Evolutionary conservation across 176 grass and related monocot genomes (phyloP), one percentile per base, ranked within the genome.

Genomic region (Aegilops sharonensis): DNA sequence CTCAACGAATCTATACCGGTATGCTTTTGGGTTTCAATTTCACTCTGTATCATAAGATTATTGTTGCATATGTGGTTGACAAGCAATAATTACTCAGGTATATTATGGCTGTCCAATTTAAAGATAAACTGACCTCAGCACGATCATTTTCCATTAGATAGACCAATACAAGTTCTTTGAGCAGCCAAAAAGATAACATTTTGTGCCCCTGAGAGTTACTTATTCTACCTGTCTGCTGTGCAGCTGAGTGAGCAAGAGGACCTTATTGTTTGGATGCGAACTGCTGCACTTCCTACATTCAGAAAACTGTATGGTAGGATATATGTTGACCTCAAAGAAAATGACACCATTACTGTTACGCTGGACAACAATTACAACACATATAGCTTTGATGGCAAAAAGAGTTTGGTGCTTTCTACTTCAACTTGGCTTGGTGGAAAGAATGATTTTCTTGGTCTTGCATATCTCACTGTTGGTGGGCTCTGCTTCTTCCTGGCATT

Each of bases 211-310:
- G 14, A 79, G 75, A 81, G 23, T 71, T 69, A 31, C 50, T 91
- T 78, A 78, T 73, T 72, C 71, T 35, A 18, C 1, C 71, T 81
- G 61, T 54, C 64, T 85, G 78, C n/a, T 80, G 37, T 77, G 73
- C 85, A 97, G 95, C 88, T 97, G 87, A 94, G 90, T 81, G 7
- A 94, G 68, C 95, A 97, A 80, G 94, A 97, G 60, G 94, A 97
- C 81, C 90, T 97, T 81, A 97, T 97, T 72, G 92, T 97, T 86
- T 97, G 95, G 95, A 97, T 97, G 95, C 84, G 95, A 63, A 97
- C 92, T 42, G 95, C 95, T 27, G 95, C 95, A 37, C 83, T 97
- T 77, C 95, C 95, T 48, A 97, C 92, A 84, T 97, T 97, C 77
- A 94, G 95, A 83, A 97, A 97, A 84, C 50, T 94, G 54, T 97